Percentiles rank a stretch among this genome's conserved stretches.
Evolutionary conservation across 2,329 filamentous ascomycete genomes (phyloP).

Genomic region (Fusarium subglutinans): DNA sequence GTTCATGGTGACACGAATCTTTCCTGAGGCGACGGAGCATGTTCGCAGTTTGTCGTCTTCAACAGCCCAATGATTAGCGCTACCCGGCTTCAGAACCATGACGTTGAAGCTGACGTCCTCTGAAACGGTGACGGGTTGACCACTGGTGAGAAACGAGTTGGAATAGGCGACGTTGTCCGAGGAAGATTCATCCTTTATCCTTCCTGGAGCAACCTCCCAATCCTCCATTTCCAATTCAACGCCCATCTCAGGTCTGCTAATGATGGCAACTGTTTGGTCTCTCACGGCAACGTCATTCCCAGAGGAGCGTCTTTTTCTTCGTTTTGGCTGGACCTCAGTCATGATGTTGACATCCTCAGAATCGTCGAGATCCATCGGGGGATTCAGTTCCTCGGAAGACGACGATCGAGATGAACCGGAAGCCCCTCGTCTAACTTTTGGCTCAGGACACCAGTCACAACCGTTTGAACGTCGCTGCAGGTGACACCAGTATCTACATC

Average conservation of each 20-base stretch:
- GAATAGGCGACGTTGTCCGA: slow-evolving; percentile 55
- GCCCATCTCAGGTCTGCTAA: not conserved
- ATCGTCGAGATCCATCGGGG: slow-evolving; percentile 13
- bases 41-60: slow-evolving; percentile 48
- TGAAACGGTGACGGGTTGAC: slow-evolving; percentile 49
- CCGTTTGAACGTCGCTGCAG: slow-evolving; percentile 37
- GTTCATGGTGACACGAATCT: slow-evolving; percentile 51
- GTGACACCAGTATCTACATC: slow-evolving; percentile 45
- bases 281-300: not conserved
- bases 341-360: not conserved
- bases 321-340: not conserved
- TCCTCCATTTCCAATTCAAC: slow-evolving; percentile 50
- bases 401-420: not conserved
- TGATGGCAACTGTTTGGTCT: not conserved
- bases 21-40: slow-evolving; percentile 54
- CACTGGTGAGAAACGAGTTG: slow-evolving; percentile 52
- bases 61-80: slow-evolving; percentile 43
- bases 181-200: slow-evolving; percentile 44
- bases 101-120: slow-evolving; percentile 54
- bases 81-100: slow-evolving; percentile 52
- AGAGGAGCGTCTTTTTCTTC: not conserved
- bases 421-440: not conserved
- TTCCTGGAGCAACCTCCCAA: slow-evolving; percentile 58
- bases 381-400: not conserved
- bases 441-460: slow-evolving; percentile 39